These are phyloP conservation scores for Coemansia erecta DNA, from an alignment of 192 early-diverging fungal genomes.

Conservation along the genomic window DNA sequence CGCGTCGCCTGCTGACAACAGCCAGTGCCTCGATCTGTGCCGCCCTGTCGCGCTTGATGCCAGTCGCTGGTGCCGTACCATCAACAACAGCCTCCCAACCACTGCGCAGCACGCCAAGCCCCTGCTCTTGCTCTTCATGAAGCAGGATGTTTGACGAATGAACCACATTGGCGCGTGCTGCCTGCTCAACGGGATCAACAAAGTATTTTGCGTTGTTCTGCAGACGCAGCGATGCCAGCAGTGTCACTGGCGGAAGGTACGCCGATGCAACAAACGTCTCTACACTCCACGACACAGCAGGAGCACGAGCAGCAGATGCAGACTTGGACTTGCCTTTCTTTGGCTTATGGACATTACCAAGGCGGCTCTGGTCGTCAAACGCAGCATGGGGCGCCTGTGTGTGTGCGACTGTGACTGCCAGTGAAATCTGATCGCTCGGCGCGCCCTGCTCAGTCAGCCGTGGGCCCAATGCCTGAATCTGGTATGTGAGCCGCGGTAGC, in stretches of 20 bases:
- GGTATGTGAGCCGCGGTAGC: constrained; percentile 43
- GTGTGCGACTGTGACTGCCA: constrained; percentile 43
- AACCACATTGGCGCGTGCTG: constrained; percentile 16
- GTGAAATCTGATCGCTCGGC: constrained; percentile 44
- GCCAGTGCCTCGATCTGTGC: constrained; percentile 19
- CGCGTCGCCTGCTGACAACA: constrained; percentile 28
- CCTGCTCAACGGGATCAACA: constrained; percentile 46
- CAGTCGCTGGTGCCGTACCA: constrained; percentile 15
- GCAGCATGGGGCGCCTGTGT: constrained; percentile 25
- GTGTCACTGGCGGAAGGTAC: constrained; percentile 44
- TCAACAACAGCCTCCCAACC: constrained; percentile 53
- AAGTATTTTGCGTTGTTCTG: constrained; percentile 53
- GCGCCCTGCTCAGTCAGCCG: constrained; percentile 26
- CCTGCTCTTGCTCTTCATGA: constrained; percentile 52
- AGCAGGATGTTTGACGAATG: constrained; percentile 54
- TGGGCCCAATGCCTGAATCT: constrained; percentile 38
- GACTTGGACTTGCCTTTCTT: neutral
- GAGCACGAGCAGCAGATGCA: neutral
- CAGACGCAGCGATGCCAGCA: constrained; percentile 45
- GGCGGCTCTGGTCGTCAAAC: constrained; percentile 15
- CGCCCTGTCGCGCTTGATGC: neutral
- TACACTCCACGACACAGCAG: constrained; percentile 24
- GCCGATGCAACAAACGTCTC: constrained; percentile 41
- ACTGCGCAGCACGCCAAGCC: constrained; percentile 50
- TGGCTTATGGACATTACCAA: neutral